phyloP scores from a whole-genome alignment of 345 rosid species.

The Acer yangbiense region DNA sequence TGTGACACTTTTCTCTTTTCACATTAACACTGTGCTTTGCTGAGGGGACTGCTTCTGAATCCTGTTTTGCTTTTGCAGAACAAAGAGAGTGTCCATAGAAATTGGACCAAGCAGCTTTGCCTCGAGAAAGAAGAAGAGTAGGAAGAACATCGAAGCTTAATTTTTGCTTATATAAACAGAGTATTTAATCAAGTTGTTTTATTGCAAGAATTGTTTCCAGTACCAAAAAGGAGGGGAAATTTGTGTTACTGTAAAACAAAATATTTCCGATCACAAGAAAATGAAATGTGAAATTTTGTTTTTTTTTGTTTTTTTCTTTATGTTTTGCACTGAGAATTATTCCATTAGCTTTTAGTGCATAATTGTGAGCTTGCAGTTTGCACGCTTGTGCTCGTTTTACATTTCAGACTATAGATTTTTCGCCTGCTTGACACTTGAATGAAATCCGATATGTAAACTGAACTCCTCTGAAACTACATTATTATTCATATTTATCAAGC shows the following conservation, averaged over 20 bases:
- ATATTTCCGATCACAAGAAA: neutral
- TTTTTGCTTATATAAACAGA: neutral
- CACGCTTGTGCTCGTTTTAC: neutral
- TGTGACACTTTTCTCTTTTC: neutral
- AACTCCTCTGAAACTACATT: neutral
- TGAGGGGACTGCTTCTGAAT: neutral
- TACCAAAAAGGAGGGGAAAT: too few species aligned
- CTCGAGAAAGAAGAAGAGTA: constrained; percentile 79
- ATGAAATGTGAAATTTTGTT: neutral
- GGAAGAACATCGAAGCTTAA: constrained; percentile 28
- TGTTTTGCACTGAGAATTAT: neutral
- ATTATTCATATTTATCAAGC: neutral
- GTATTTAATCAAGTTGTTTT: neutral
- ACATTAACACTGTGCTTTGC: neutral
- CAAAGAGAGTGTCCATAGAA: constrained; percentile 78
- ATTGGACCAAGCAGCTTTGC: constrained; percentile 77
- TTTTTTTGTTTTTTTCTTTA: neutral
- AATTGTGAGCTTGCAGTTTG: neutral
- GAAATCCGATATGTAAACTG: neutral
- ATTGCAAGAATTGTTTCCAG: neutral
- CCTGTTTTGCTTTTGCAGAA: constrained; percentile 39
- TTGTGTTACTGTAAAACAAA: neutral
- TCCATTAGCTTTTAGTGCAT: neutral
- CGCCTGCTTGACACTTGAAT: neutral
- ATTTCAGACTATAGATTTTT: neutral